Evolutionary conservation across 306 rosid genomes (phyloP).

Genomic region (Gleditsia sinensis): DNA sequence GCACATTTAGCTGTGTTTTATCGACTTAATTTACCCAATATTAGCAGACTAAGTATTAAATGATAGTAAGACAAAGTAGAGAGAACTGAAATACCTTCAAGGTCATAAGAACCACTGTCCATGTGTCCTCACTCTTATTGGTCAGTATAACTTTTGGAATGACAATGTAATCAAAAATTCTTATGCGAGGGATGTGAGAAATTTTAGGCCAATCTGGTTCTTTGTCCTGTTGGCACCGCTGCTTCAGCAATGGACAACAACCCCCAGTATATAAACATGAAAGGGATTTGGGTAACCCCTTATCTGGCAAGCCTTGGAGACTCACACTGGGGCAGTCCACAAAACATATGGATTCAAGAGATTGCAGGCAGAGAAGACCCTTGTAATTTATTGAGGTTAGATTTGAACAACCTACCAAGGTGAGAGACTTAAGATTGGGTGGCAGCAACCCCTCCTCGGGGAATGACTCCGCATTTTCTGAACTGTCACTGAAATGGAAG

Average conservation of each 20-base stretch:
- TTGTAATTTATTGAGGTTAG: background rate
- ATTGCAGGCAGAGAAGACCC: background rate
- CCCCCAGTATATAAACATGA: background rate
- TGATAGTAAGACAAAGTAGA: too few relatives aligned
- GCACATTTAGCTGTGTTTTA: too few relatives aligned
- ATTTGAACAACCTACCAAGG: rapidly evolving
- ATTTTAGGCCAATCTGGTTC: background rate
- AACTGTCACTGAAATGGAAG: background rate
- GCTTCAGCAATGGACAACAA: background rate
- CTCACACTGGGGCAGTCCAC: background rate
- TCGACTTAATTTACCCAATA: too few relatives aligned
- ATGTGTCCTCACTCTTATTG: too few relatives aligned
- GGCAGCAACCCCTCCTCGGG: background rate
- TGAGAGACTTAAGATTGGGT: background rate
- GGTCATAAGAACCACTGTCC: too few relatives aligned
- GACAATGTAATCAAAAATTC: too few relatives aligned
- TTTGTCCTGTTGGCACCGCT: background rate
- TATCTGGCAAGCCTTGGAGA: background rate
- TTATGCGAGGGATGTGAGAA: background rate
- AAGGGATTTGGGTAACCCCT: background rate
- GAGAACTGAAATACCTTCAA: too few relatives aligned
- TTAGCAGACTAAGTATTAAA: too few relatives aligned
- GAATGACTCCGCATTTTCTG: background rate
- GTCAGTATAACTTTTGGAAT: too few relatives aligned
- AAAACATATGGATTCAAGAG: background rate